Evolutionary conservation across 2,329 filamentous ascomycete species (phyloP).

Genomic region (Gnomoniopsis smithogilvyi): DNA sequence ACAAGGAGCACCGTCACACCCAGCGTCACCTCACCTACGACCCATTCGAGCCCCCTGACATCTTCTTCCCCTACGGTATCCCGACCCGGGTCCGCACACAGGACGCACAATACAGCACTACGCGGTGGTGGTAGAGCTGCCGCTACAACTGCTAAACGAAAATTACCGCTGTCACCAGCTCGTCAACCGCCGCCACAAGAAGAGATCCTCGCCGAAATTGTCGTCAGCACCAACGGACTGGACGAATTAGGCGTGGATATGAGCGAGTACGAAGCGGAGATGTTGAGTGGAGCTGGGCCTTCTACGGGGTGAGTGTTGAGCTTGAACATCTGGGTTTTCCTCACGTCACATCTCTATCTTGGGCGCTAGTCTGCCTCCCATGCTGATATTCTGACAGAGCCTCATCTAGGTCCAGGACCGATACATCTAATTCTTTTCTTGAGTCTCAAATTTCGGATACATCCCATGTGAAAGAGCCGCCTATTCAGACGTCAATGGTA

Average conservation of each 20-base stretch:
- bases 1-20: constrained; percentile 16
- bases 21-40: constrained; percentile 6
- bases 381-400: neutral
- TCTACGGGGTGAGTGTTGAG: constrained; percentile 20
- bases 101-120: neutral
- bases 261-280: constrained; percentile 21
- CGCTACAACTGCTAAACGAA: constrained; percentile 6
- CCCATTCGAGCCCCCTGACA: constrained; percentile 8
- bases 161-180: neutral
- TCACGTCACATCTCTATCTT: constrained; percentile 1
- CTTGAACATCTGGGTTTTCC: neutral
- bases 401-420: neutral
- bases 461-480: neutral
- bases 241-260: constrained; percentile 21
- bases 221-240: constrained; percentile 43
- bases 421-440: neutral
- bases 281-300: constrained; percentile 15
- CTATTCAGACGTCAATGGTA: neutral
- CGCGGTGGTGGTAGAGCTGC: neutral
- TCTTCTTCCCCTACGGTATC: neutral
- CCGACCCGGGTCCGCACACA: neutral
- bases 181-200: constrained; percentile 14
- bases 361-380: neutral
- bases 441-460: neutral
- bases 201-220: constrained; percentile 39